Percentiles rank a stretch among this genome's conserved stretches.
Conservation (phyloP, 2,329 filamentous ascomycete species). For the Aspergillus oerlinghausenensis region DNA sequence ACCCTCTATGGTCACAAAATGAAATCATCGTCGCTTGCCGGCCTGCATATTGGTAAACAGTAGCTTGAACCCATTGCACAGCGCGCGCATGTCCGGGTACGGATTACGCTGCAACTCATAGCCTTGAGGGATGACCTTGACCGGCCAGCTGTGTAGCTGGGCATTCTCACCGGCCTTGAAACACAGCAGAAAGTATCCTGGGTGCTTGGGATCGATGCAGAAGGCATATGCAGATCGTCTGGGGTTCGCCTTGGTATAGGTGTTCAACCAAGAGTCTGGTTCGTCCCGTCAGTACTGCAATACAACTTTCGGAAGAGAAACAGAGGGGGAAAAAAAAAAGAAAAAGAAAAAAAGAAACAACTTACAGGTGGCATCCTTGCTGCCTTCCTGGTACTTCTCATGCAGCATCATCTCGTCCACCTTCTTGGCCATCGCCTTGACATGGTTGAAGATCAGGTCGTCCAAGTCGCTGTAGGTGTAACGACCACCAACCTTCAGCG, state of each 20-base stretch:
- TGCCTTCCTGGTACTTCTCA: constrained; percentile 86
- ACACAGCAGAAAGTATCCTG: constrained; percentile 91
- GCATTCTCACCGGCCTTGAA: constrained; percentile 86
- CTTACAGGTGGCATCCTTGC: constrained; percentile 78
- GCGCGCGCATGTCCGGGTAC: constrained; percentile 89
- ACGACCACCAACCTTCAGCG: constrained; percentile 78
- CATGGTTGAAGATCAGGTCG: constrained; percentile 93
- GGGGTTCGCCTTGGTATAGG: constrained; percentile 94
- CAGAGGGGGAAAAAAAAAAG: background rate
- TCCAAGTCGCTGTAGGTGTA: constrained; percentile 94
- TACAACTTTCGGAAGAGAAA: background rate
- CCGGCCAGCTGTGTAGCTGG: constrained; percentile 70
- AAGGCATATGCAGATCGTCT: constrained; percentile 91
- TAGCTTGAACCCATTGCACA: constrained; percentile 97
- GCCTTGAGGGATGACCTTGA: constrained; percentile 87
- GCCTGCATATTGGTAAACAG: constrained; percentile 64
- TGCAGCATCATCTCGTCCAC: constrained; percentile 93
- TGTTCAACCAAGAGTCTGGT: constrained; percentile 88
- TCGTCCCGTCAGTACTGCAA: constrained; percentile 3
- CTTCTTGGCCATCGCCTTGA: constrained; percentile 96
- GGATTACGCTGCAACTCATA: constrained; percentile 84
- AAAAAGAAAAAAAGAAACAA: constrained; percentile 14
- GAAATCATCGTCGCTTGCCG: constrained; percentile 21
- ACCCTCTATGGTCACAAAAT: background rate
- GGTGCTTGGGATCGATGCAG: constrained; percentile 86